Evolutionary conservation across 108 stramenopile species (phyloP).

Genomic region (Cyclotella choctawhatcheeana): DNA sequence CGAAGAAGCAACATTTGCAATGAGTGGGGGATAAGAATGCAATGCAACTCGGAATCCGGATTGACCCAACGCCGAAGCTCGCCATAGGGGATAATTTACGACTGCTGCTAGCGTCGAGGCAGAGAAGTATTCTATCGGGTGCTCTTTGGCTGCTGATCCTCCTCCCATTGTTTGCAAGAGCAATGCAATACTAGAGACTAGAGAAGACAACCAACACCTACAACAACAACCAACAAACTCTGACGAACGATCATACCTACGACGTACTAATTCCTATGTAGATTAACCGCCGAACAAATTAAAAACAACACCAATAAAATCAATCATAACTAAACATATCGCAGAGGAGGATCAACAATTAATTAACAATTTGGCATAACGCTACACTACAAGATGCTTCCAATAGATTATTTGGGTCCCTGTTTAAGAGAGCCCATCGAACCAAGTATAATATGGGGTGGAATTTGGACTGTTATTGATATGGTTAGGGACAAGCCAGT

Average conservation of each 20-base stretch:
- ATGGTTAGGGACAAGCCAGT: background rate
- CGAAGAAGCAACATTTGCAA: constrained; percentile 19
- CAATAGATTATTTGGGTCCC: constrained; percentile 19
- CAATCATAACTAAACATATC: too few relatives aligned
- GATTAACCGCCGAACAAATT: too few relatives aligned
- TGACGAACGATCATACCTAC: too few relatives aligned
- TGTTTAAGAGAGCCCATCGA: constrained; percentile 37
- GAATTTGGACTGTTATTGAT: constrained; percentile 40
- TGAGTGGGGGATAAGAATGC: constrained; percentile 35
- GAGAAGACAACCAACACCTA: too few relatives aligned
- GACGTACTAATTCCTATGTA: too few relatives aligned
- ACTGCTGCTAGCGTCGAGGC: constrained; percentile 79
- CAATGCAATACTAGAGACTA: too few relatives aligned
- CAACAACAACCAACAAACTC: too few relatives aligned
- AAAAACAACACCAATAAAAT: too few relatives aligned
- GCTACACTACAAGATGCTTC: background rate
- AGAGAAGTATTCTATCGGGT: constrained; percentile 75
- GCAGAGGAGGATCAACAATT: too few relatives aligned
- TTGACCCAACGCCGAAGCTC: constrained; percentile 82
- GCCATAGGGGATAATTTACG: constrained; percentile 85
- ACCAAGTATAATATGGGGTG: constrained; percentile 25
- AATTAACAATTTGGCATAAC: too few relatives aligned
- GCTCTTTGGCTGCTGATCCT: constrained; percentile 73
- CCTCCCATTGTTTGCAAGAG: constrained; percentile 61
- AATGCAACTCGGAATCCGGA: constrained; percentile 71